Conservation (phyloP, 139 green algal species). For the Eudorina sp. region DNA sequence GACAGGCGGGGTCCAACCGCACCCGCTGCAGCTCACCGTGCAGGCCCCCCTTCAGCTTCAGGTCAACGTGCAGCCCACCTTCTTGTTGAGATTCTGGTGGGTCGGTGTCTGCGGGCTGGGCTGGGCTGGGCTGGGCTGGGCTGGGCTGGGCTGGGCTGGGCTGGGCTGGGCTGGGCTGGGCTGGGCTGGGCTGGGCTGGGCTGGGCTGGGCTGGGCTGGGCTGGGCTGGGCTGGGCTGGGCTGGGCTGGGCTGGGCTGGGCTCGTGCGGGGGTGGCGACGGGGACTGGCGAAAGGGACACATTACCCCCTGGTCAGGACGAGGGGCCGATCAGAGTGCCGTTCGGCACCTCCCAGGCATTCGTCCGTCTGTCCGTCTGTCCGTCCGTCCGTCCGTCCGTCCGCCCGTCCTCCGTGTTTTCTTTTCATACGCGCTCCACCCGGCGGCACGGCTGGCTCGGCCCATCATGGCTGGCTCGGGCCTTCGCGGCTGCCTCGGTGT, state of each 20-base stretch:
- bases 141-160: not conserved
- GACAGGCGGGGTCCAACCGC: not conserved
- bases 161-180: not conserved
- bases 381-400: not conserved
- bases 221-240: not conserved
- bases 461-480: too few relatives aligned
- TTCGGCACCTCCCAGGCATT: too few relatives aligned
- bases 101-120: not conserved
- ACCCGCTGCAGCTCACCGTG: not conserved
- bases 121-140: not conserved
- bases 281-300: too few relatives aligned
- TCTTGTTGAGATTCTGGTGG: constrained; percentile 8
- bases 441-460: too few relatives aligned
- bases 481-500: too few relatives aligned
- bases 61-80: not conserved
- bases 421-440: too few relatives aligned
- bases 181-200: not conserved
- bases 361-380: too few relatives aligned
- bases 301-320: too few relatives aligned
- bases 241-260: not conserved
- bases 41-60: not conserved
- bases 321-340: too few relatives aligned
- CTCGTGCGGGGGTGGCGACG: too few relatives aligned
- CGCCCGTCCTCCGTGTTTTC: too few relatives aligned
- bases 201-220: not conserved